phyloP scores from a whole-genome alignment of 2,329 filamentous ascomycete species.

The Fusarium chaquense region DNA sequence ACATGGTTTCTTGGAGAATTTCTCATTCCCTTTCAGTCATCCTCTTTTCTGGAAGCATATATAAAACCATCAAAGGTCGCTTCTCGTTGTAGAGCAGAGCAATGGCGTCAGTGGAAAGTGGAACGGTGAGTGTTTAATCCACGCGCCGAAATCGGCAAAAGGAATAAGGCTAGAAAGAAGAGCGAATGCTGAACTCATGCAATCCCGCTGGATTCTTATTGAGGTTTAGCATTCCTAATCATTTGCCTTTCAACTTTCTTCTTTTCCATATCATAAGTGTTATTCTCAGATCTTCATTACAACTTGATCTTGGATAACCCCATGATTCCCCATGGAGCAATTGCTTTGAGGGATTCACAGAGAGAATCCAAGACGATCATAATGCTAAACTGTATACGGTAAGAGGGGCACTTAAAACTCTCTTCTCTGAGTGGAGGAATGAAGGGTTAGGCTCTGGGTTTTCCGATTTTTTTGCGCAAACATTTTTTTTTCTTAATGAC shows the following conservation, averaged over 20 bases:
- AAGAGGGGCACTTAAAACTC: conserved; percentile 50
- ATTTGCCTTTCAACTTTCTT: neutral
- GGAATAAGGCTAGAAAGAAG: conserved; percentile 15
- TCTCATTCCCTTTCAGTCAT: neutral
- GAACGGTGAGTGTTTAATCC: conserved; percentile 10
- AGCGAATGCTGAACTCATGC: neutral
- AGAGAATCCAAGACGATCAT: neutral
- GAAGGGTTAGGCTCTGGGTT: conserved; percentile 43
- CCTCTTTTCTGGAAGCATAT: conserved; percentile 20
- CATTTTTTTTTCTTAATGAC: conserved; percentile 41
- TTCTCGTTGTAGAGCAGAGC: neutral
- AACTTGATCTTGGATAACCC: conserved; percentile 1
- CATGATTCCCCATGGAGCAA: conserved; percentile 6
- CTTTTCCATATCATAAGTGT: neutral
- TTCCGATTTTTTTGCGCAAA: conserved; percentile 31
- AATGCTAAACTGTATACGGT: conserved; percentile 47
- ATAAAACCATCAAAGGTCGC: neutral
- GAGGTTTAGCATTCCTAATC: neutral
- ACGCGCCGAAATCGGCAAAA: conserved; percentile 22
- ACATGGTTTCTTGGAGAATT: neutral
- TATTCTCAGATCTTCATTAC: neutral
- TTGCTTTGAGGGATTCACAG: conserved; percentile 3
- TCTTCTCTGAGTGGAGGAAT: conserved; percentile 35
- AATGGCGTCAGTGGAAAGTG: conserved; percentile 9
- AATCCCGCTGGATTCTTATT: neutral